phyloP scores from a whole-genome alignment of 2,329 filamentous ascomycete genomes.

The Leptographium wingfieldii region DNA sequence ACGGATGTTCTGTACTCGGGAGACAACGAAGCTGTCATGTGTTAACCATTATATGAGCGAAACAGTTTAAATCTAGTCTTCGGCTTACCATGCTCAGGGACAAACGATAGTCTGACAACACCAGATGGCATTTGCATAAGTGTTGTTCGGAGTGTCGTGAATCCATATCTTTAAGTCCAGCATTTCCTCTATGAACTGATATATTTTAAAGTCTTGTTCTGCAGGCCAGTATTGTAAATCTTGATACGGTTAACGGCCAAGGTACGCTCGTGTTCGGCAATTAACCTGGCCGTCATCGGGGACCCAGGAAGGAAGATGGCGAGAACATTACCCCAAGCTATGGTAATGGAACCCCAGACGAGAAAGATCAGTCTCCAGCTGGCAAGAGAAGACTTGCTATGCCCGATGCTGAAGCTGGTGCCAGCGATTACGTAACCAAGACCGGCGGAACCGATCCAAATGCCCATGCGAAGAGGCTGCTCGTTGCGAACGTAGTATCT shows the following conservation, averaged over 20 bases:
- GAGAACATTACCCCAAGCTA: slow-evolving; percentile 46
- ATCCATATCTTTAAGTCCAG: slow-evolving; percentile 44
- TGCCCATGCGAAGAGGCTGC: too few species aligned
- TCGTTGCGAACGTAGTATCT: too few species aligned
- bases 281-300: slow-evolving; percentile 39
- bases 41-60: too few species aligned
- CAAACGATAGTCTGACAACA: neutral
- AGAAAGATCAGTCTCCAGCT: slow-evolving; percentile 58
- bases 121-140: slow-evolving; percentile 22
- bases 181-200: slow-evolving; percentile 43
- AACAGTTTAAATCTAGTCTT: too few species aligned
- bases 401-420: slow-evolving; percentile 24
- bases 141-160: slow-evolving; percentile 24
- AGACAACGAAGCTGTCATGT: too few species aligned
- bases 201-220: slow-evolving; percentile 42
- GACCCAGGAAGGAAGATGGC: slow-evolving; percentile 43
- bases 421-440: too few species aligned
- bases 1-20: too few species aligned
- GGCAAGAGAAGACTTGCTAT: slow-evolving; percentile 32
- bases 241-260: slow-evolving; percentile 40
- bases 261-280: slow-evolving; percentile 33
- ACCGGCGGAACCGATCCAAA: too few species aligned
- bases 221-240: slow-evolving; percentile 44
- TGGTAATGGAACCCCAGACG: slow-evolving; percentile 44
- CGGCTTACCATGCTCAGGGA: too few species aligned